Percentiles rank a stretch among this genome's conserved stretches.
These are phyloP conservation scores for Lodderomyces beijingensis DNA, from an alignment of 1,139 yeast species.

Conservation along the genomic window DNA sequence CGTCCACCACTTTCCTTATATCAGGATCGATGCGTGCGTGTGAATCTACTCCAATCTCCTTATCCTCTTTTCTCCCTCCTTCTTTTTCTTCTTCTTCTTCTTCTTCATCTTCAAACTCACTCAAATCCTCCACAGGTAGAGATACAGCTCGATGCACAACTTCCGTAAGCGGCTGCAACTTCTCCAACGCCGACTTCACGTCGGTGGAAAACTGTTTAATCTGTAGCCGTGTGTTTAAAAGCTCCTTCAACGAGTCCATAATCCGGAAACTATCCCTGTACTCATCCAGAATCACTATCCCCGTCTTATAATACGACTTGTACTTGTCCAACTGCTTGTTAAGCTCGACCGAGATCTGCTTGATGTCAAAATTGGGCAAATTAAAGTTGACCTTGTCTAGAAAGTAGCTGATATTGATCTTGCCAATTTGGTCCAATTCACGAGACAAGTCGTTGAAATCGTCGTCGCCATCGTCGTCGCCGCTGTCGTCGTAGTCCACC, in stretches of 20 bases:
- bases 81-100: conserved; percentile 10
- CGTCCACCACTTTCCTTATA: conserved; percentile 36
- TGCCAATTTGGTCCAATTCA: conserved; percentile 46
- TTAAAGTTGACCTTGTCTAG: conserved; percentile 10
- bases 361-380: conserved; percentile 2
- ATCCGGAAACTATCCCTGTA: conserved; percentile 22
- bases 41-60: neutral
- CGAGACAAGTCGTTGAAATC: conserved; percentile 23
- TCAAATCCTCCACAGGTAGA: conserved; percentile 45
- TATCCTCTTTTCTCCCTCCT: neutral
- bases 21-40: neutral
- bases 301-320: conserved; percentile 20
- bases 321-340: conserved; percentile 1
- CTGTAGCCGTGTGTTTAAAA: conserved; percentile 41
- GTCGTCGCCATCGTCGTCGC: conserved; percentile 3
- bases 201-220: conserved; percentile 49
- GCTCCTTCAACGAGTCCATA: conserved; percentile 33
- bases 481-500: too few species aligned
- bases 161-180: conserved; percentile 34
- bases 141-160: conserved; percentile 46
- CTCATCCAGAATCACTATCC: conserved; percentile 16
- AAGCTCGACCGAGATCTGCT: neutral
- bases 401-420: conserved; percentile 19
- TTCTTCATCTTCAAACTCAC: conserved; percentile 23
- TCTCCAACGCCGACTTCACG: conserved; percentile 40